A percentile compares a stretch with the other conserved stretches of the same genome.
Conservation (phyloP, 441 rosid species). For the Adansonia rubrostipa region DNA sequence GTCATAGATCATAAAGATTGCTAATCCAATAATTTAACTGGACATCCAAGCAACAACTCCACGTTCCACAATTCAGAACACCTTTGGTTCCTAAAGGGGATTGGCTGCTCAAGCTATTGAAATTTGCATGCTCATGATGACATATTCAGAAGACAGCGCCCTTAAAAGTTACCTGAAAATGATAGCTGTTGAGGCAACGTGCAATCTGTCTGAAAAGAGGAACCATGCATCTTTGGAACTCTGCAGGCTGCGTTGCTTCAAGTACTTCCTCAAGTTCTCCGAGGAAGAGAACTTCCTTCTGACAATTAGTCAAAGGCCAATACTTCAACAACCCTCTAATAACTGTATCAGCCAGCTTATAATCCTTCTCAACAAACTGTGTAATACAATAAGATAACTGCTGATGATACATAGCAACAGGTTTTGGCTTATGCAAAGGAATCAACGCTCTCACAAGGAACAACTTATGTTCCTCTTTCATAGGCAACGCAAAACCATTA, state of each 20-base stretch:
- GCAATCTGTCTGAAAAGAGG: constrained; percentile 87
- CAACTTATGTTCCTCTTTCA: constrained; percentile 94
- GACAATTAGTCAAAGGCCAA: constrained; percentile 92
- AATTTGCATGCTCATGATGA: neutral
- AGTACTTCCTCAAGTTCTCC: constrained; percentile 97
- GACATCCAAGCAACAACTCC: neutral
- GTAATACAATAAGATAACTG: constrained; percentile 84
- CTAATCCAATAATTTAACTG: neutral
- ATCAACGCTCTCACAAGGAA: constrained; percentile 88
- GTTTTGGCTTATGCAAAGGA: constrained; percentile 92
- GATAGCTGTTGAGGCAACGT: constrained; percentile 86
- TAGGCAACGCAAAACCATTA: constrained; percentile 94
- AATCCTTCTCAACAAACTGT: constrained; percentile 92
- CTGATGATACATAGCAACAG: constrained; percentile 71
- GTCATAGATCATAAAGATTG: neutral
- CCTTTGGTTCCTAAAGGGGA: neutral
- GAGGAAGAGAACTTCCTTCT: constrained; percentile 88
- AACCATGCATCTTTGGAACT: constrained; percentile 89
- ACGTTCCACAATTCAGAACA: constrained; percentile 6
- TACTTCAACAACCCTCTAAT: constrained; percentile 88
- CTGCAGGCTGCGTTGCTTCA: constrained; percentile 86
- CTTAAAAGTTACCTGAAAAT: constrained; percentile 73
- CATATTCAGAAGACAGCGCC: neutral
- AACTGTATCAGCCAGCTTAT: constrained; percentile 86
- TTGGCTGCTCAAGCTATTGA: constrained; percentile 1